These are phyloP conservation scores for Calycina marina DNA, from an alignment of 2,329 filamentous ascomycete genomes.

Conservation along the genomic window DNA sequence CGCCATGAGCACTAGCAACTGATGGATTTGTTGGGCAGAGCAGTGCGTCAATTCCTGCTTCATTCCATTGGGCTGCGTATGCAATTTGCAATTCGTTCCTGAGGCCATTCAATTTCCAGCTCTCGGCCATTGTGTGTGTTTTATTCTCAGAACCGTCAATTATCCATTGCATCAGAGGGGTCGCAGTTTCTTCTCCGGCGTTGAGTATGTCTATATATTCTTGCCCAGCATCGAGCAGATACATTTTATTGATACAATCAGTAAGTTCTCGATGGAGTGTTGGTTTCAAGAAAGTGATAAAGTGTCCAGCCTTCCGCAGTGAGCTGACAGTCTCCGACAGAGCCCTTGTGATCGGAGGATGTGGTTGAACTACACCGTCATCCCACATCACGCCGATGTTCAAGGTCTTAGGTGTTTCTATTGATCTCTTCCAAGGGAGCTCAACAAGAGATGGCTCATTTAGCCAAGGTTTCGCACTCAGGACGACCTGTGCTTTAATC, in stretches of 20 bases:
- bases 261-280: constrained; percentile 12
- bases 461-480: constrained; percentile 29
- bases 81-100: constrained; percentile 22
- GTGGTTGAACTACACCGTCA: constrained; percentile 10
- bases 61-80: constrained; percentile 10
- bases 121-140: neutral
- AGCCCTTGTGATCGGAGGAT: constrained; percentile 6
- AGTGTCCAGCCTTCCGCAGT: constrained; percentile 4
- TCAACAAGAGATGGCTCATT: constrained; percentile 35
- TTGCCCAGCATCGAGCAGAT: constrained; percentile 13
- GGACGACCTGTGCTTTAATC: no score
- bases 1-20: constrained; percentile 3
- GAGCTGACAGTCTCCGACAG: constrained; percentile 12
- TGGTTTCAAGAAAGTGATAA: constrained; percentile 13
- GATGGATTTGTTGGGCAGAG: constrained; percentile 4
- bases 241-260: constrained; percentile 11
- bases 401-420: constrained; percentile 10
- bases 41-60: constrained; percentile 7
- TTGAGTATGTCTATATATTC: constrained; percentile 7
- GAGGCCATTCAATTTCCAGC: neutral
- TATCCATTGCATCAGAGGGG: constrained; percentile 14
- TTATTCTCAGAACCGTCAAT: neutral
- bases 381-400: constrained; percentile 23
- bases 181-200: constrained; percentile 6
- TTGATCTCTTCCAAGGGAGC: constrained; percentile 29